phyloP scores from a whole-genome alignment of 2,329 filamentous ascomycete genomes.

The Curvularia sp. region DNA sequence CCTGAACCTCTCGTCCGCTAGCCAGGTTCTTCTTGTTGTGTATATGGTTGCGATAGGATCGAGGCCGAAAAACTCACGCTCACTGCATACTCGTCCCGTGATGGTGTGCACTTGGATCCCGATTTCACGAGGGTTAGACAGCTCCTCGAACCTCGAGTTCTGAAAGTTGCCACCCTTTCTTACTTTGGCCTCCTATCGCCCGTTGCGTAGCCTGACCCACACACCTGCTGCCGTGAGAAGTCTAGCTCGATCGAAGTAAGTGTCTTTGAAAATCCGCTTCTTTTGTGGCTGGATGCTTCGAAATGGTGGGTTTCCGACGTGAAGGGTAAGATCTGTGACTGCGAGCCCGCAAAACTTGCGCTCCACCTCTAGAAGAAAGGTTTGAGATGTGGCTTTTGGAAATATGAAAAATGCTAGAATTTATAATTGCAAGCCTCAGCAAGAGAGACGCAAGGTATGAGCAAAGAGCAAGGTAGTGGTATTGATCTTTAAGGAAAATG shows the following conservation, averaged over 20 bases:
- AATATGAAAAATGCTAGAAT: conserved; percentile 4
- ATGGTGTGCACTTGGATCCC: conserved; percentile 10
- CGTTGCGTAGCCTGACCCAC: conserved; percentile 32
- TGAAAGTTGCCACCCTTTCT: conserved; percentile 27
- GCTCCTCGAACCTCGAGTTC: conserved; percentile 38
- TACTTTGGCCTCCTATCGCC: conserved; percentile 28
- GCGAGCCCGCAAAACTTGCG: conserved; percentile 18
- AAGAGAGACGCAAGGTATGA: background rate
- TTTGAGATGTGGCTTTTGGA: conserved; percentile 9
- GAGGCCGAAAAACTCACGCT: conserved; percentile 14
- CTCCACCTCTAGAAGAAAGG: conserved; percentile 20
- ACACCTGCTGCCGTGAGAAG: conserved; percentile 30
- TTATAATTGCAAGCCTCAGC: background rate
- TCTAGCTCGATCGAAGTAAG: conserved; percentile 36
- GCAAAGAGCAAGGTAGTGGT: background rate
- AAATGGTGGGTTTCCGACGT: conserved; percentile 16
- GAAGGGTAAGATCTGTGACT: background rate
- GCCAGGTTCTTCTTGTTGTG: conserved; percentile 36
- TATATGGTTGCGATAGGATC: conserved; percentile 26
- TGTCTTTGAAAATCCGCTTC: conserved; percentile 28
- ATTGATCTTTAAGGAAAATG: background rate
- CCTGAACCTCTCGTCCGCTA: conserved; percentile 29
- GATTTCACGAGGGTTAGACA: conserved; percentile 26
- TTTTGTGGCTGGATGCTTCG: conserved; percentile 14
- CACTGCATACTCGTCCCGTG: background rate